A percentile compares a stretch with the other conserved stretches of the same genome.
These are phyloP conservation scores for Mikania micrantha DNA, from an alignment of 129 eudicot species.

Conservation along the genomic window DNA sequence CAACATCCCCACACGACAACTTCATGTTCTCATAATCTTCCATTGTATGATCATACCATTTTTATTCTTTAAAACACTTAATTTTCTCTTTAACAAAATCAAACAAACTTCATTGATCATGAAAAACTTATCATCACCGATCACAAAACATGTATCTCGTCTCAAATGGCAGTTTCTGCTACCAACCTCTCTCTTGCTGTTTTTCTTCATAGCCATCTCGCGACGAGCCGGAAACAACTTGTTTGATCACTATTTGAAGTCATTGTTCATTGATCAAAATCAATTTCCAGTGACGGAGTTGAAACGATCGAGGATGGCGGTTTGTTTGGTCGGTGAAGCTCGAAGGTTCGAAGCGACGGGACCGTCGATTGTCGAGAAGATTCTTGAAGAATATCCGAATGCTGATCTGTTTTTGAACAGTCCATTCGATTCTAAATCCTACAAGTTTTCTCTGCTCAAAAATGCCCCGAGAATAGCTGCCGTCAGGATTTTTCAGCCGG, in stretches of 20 bases:
- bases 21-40: conserved; percentile 5
- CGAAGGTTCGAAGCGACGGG: conserved; percentile 86
- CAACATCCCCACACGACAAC: conserved; percentile 26
- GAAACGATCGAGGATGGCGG: conserved; percentile 59
- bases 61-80: not conserved
- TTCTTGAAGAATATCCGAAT: conserved; percentile 50
- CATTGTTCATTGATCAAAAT: not conserved
- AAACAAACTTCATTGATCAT: conserved; percentile 18
- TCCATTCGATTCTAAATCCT: conserved; percentile 69
- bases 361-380: conserved; percentile 58
- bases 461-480: conserved; percentile 51
- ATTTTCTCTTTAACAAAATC: not conserved
- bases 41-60: not conserved
- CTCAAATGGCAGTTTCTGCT: conserved; percentile 51
- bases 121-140: conserved; percentile 24
- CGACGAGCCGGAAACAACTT: conserved; percentile 9
- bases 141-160: conserved; percentile 36
- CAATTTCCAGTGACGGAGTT: conserved; percentile 5
- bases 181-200: conserved; percentile 29
- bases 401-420: conserved; percentile 70
- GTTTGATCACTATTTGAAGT: not conserved
- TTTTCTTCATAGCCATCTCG: conserved; percentile 40
- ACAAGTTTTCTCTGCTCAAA: conserved; percentile 51
- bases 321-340: conserved; percentile 93
- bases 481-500: conserved; percentile 52